phyloP scores from a whole-genome alignment of 495 filamentous ascomycete species.

The Hypoxylon subgilvum region DNA sequence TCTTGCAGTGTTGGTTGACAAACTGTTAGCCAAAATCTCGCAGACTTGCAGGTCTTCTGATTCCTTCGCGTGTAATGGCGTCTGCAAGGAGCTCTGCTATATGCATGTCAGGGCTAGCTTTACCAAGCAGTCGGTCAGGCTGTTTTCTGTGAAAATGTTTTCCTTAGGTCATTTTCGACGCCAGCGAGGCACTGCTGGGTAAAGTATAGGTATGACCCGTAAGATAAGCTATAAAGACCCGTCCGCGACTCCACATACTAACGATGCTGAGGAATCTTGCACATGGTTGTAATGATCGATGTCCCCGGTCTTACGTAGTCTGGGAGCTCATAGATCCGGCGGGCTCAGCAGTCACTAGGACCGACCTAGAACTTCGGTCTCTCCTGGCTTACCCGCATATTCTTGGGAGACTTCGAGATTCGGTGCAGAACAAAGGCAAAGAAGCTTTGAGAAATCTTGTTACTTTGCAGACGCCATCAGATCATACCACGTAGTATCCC shows the following conservation, averaged over 20 bases:
- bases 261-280: constrained; percentile 3
- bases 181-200: constrained; percentile 13
- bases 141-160: too few species aligned
- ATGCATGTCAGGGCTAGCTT: constrained; percentile 1
- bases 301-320: too few species aligned
- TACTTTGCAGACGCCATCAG: constrained; percentile 26
- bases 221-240: not conserved
- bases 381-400: not conserved
- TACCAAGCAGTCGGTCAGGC: not conserved
- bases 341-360: constrained; percentile 19
- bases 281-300: constrained; percentile 10
- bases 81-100: constrained; percentile 1
- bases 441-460: constrained; percentile 31
- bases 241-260: not conserved
- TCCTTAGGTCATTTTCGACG: constrained; percentile 8
- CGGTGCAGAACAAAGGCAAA: constrained; percentile 17
- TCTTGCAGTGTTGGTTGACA: not conserved
- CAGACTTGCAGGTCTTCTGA: constrained; percentile 11
- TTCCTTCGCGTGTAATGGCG: not conserved
- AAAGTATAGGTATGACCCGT: not conserved
- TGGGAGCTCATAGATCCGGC: constrained; percentile 32
- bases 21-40: constrained; percentile 2
- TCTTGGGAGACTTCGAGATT: constrained; percentile 15
- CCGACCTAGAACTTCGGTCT: constrained; percentile 24
- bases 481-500: constrained; percentile 22